Evolutionary conservation across 208 protist species (phyloP).

Genomic region (Leishmania guyanensis): DNA sequence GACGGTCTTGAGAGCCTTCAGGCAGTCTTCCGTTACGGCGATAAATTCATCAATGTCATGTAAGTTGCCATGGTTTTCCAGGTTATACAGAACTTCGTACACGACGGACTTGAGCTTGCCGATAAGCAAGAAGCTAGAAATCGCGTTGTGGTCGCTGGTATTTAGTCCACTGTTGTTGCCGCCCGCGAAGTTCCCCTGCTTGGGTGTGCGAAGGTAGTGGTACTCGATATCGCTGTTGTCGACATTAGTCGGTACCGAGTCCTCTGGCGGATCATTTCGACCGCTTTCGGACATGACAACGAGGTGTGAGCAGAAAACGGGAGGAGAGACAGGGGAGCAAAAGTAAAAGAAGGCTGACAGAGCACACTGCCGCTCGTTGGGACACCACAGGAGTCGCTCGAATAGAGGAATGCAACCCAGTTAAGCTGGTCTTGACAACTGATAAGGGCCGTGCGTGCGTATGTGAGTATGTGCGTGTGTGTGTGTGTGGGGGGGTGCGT

Average conservation of each 20-base stretch:
- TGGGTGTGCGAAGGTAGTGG: slow-evolving; percentile 14
- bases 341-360: neutral
- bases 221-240: slow-evolving; percentile 13
- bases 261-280: slow-evolving; percentile 6
- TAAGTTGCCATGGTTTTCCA: slow-evolving; percentile 48
- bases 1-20: slow-evolving; percentile 59
- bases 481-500: neutral
- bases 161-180: slow-evolving; percentile 3
- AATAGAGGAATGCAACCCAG: neutral
- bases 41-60: slow-evolving; percentile 74
- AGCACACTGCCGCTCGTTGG: neutral
- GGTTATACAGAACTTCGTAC: slow-evolving; percentile 56
- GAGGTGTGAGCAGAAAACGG: neutral
- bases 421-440: neutral
- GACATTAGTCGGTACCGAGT: neutral
- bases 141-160: slow-evolving; percentile 15
- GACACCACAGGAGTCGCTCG: neutral
- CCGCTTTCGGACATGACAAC: neutral
- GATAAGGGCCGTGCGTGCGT: neutral
- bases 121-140: slow-evolving; percentile 45
- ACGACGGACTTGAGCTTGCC: slow-evolving; percentile 64
- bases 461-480: neutral
- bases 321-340: neutral
- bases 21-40: slow-evolving; percentile 61
- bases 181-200: neutral